These are phyloP conservation scores for Diaporthe capsici DNA, from an alignment of 2,329 filamentous ascomycete genomes.

Conservation along the genomic window DNA sequence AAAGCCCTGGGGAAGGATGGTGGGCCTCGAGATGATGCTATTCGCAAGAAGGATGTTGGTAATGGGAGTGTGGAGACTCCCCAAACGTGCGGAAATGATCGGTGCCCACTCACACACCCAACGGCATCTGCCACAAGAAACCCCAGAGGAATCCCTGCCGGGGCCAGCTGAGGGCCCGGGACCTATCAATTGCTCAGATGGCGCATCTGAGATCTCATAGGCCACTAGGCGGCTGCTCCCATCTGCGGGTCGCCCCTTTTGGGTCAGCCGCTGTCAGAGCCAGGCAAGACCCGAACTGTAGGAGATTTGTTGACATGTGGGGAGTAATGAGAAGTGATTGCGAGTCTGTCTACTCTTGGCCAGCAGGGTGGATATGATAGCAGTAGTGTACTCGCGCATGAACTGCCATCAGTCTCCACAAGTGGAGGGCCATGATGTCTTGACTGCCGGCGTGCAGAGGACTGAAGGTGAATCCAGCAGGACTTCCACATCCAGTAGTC, in stretches of 20 bases:
- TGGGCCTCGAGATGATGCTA: conserved; percentile 24
- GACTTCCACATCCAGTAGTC: not conserved
- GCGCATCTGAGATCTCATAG: conserved; percentile 37
- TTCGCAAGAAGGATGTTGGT: conserved; percentile 15
- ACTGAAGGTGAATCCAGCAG: not conserved
- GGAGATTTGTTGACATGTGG: conserved; percentile 19
- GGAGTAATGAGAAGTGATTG: conserved; percentile 14
- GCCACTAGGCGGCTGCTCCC: conserved; percentile 30
- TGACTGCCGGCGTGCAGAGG: not conserved
- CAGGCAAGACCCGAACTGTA: conserved; percentile 24
- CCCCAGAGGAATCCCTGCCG: conserved; percentile 30
- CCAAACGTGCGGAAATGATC: conserved; percentile 34
- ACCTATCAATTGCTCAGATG: conserved; percentile 32
- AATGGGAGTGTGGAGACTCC: not conserved
- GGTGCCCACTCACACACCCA: conserved; percentile 29
- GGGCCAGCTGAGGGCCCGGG: conserved; percentile 6
- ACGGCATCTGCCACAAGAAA: conserved; percentile 9
- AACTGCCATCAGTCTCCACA: conserved; percentile 7
- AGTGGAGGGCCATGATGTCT: not conserved
- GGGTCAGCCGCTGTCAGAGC: conserved; percentile 36
- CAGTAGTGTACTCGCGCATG: not conserved
- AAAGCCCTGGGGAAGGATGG: conserved; percentile 1
- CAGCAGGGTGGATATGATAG: conserved; percentile 17
- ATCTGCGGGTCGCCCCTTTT: conserved; percentile 38
- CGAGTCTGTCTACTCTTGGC: conserved; percentile 18